These are phyloP conservation scores for Amanita rubescens DNA, from an alignment of 768 basidiomycete species.

Conservation along the genomic window DNA sequence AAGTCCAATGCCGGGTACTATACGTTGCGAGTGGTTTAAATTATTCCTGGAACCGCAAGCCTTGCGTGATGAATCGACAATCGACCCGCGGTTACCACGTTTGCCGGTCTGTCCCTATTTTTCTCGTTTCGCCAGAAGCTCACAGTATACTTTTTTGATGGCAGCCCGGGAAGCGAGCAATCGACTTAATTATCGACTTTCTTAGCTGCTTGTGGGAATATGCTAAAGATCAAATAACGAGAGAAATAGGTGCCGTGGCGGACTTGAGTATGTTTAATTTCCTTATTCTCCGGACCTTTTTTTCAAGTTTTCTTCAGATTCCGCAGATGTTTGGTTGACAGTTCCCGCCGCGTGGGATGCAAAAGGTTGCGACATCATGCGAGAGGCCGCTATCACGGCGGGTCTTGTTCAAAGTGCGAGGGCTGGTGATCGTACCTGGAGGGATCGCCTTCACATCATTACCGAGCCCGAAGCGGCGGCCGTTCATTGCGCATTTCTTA, in stretches of 20 bases:
- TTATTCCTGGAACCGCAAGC: constrained; percentile 79
- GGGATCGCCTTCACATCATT: constrained; percentile 77
- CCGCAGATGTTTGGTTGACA: constrained; percentile 79
- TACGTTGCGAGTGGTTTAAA: constrained; percentile 66
- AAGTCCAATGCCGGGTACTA: constrained; percentile 55
- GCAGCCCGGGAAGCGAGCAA: constrained; percentile 66
- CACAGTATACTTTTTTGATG: constrained; percentile 11
- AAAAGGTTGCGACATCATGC: constrained; percentile 78
- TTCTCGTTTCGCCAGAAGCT: neutral
- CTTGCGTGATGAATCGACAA: constrained; percentile 58
- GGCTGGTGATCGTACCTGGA: constrained; percentile 68
- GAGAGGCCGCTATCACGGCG: constrained; percentile 74
- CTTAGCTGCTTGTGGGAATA: constrained; percentile 81
- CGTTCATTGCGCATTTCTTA: constrained; percentile 79
- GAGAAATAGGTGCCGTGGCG: constrained; percentile 79
- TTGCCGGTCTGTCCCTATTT: constrained; percentile 52
- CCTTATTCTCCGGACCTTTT: neutral
- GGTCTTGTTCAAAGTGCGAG: constrained; percentile 68
- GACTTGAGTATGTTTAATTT: constrained; percentile 59
- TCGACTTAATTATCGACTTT: constrained; percentile 81
- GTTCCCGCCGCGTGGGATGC: constrained; percentile 92
- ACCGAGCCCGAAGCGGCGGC: constrained; percentile 86
- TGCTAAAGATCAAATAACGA: constrained; percentile 79
- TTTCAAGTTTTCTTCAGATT: constrained; percentile 36
- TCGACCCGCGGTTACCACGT: constrained; percentile 74